Conservation (phyloP, 495 filamentous ascomycete genomes). For the Neurospora hispaniola region DNA sequence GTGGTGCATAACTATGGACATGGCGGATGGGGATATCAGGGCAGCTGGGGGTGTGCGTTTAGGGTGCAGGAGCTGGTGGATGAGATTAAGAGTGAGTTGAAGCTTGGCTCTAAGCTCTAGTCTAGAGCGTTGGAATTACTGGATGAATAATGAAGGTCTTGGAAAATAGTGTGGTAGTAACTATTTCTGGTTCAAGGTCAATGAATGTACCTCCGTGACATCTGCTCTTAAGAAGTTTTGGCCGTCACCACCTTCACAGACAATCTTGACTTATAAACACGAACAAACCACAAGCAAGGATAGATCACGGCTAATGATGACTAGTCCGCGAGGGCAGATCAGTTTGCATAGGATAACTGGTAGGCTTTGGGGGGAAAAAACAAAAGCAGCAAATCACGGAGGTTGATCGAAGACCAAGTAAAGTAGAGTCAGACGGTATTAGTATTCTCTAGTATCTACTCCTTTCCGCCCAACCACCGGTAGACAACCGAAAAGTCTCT, state of each 20-base stretch:
- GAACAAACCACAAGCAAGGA: too few relatives aligned
- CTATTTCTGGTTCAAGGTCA: too few relatives aligned
- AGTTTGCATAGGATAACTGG: too few relatives aligned
- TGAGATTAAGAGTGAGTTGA: slow-evolving; percentile 28
- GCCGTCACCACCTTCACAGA: too few relatives aligned
- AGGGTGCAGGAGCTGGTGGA: slow-evolving; percentile 61
- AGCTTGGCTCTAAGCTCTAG: slow-evolving; percentile 10
- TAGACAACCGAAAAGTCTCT: slow-evolving; percentile 85
- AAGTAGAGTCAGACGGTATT: not conserved
- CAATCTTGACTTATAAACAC: too few relatives aligned
- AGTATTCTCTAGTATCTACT: slow-evolving; percentile 14
- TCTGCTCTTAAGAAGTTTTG: too few relatives aligned
- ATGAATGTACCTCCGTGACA: too few relatives aligned
- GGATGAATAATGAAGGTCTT: not conserved
- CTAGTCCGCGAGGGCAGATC: too few relatives aligned
- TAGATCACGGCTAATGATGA: too few relatives aligned
- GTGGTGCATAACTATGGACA: slow-evolving; percentile 97
- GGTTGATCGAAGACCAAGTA: not conserved
- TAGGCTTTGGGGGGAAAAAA: not conserved
- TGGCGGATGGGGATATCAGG: slow-evolving; percentile 87
- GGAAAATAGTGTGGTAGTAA: too few relatives aligned
- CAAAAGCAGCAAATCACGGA: not conserved
- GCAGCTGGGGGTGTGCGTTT: slow-evolving; percentile 72
- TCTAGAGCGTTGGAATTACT: not conserved
- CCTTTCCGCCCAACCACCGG: slow-evolving; percentile 51